Percentiles rank a stretch among this genome's conserved stretches.
Evolutionary conservation across 2,329 filamentous ascomycete genomes (phyloP).

Genomic region (Cordyceps pruinosa): DNA sequence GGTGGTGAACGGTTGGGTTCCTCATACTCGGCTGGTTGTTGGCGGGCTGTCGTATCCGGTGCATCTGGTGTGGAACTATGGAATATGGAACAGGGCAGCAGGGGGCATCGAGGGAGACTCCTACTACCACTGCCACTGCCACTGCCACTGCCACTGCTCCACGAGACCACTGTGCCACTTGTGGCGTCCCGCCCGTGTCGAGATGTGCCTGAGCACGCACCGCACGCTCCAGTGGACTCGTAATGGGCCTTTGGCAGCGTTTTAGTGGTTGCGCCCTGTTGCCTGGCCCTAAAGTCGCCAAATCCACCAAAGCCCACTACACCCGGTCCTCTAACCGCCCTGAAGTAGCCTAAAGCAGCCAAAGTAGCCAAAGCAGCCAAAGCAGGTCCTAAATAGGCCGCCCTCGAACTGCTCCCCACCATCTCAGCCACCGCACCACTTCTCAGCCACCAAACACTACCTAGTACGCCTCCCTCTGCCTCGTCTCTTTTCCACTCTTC

Average conservation of each 20-base stretch:
- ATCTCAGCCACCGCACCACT: conserved; percentile 6
- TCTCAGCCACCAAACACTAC: conserved; percentile 4
- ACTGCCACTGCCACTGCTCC: not conserved
- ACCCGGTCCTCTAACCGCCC: not conserved
- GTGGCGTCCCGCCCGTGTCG: not conserved
- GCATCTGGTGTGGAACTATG: not conserved
- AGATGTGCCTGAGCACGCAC: not conserved
- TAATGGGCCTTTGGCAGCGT: not conserved
- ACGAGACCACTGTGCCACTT: not conserved
- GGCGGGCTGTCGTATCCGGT: not conserved
- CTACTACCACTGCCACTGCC: no score
- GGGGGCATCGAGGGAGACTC: no score
- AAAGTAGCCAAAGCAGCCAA: no score
- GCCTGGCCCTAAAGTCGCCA: not conserved
- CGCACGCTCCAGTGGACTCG: not conserved
- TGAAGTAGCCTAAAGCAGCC: no score
- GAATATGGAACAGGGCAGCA: no score
- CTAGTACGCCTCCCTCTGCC: no score
- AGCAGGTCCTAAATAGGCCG: not conserved
- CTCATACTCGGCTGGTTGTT: no score
- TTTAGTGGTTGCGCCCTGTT: not conserved
- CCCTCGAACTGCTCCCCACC: not conserved
- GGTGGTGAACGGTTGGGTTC: not conserved
- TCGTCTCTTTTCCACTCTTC: not conserved
- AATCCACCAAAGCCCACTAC: not conserved